Evolutionary conservation across 1,139 yeast species (phyloP).

Genomic region (Candida tetrigidarum): DNA sequence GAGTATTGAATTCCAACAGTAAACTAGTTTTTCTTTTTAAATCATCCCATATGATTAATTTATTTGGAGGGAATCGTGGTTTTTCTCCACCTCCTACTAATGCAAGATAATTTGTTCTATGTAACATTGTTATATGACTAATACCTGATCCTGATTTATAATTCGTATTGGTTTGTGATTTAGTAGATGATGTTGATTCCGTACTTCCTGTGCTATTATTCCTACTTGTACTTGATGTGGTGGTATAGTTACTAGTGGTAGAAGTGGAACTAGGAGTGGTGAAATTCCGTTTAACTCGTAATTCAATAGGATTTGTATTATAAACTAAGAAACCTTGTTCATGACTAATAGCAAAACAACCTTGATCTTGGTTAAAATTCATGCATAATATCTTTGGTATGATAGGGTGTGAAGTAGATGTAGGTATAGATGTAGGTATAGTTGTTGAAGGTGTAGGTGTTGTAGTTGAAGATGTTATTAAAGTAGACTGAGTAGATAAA

Average conservation of each 20-base stretch:
- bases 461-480: neutral
- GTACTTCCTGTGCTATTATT: constrained; percentile 12
- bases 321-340: constrained; percentile 86
- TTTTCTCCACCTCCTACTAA: constrained; percentile 85
- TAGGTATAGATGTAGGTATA: neutral
- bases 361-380: constrained; percentile 85
- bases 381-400: constrained; percentile 51
- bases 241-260: no score
- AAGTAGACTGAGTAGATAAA: neutral
- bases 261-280: constrained; percentile 1
- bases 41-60: constrained; percentile 90
- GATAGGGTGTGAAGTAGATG: neutral
- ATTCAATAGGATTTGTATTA: constrained; percentile 84
- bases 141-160: constrained; percentile 56
- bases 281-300: constrained; percentile 71
- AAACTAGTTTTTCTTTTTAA: constrained; percentile 77
- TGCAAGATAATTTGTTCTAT: constrained; percentile 88
- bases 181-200: constrained; percentile 9
- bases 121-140: constrained; percentile 80
- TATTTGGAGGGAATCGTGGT: constrained; percentile 79
- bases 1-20: constrained; percentile 72
- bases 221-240: constrained; percentile 9
- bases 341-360: constrained; percentile 86
- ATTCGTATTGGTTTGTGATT: constrained; percentile 7
- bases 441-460: neutral